phyloP scores from a whole-genome alignment of 345 rosid species.

The Ailanthus altissimus region DNA sequence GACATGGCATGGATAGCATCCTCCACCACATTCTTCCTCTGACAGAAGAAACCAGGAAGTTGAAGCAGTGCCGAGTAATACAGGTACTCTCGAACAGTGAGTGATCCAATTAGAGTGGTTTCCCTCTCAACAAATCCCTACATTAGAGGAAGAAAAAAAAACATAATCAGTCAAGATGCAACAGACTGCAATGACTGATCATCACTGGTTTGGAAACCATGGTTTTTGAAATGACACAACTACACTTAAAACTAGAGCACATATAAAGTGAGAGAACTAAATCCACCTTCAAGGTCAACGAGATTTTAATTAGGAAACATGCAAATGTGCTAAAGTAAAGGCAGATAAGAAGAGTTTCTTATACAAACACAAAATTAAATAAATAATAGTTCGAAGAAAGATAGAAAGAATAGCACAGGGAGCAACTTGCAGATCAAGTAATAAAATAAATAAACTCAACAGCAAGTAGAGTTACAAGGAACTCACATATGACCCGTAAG shows the following conservation, averaged over 20 bases:
- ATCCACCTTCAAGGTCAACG: neutral
- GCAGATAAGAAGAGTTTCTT: neutral
- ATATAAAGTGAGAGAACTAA: neutral
- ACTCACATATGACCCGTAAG: constrained; percentile 95
- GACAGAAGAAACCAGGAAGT: constrained; percentile 93
- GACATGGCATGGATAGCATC: constrained; percentile 99
- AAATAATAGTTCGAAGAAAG: neutral
- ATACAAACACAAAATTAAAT: neutral
- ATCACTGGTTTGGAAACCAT: neutral
- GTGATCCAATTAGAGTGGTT: constrained; percentile 76
- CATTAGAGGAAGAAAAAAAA: constrained; percentile 16
- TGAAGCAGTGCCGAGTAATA: constrained; percentile 97
- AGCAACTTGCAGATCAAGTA: neutral
- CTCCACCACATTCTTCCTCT: constrained; percentile 89
- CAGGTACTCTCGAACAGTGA: constrained; percentile 86
- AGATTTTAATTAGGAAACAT: neutral
- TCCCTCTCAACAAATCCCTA: constrained; percentile 96
- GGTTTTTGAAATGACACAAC: neutral
- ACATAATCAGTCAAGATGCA: constrained; percentile 20
- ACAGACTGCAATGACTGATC: neutral
- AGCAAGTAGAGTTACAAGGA: neutral
- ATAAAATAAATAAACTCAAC: neutral
- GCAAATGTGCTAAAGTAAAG: neutral
- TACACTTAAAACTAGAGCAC: neutral
- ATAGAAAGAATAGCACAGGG: neutral